Percentiles rank a stretch among this genome's conserved stretches.
These are phyloP conservation scores for Botrytis medusae DNA, from an alignment of 2,329 filamentous ascomycete genomes.

Conservation along the genomic window DNA sequence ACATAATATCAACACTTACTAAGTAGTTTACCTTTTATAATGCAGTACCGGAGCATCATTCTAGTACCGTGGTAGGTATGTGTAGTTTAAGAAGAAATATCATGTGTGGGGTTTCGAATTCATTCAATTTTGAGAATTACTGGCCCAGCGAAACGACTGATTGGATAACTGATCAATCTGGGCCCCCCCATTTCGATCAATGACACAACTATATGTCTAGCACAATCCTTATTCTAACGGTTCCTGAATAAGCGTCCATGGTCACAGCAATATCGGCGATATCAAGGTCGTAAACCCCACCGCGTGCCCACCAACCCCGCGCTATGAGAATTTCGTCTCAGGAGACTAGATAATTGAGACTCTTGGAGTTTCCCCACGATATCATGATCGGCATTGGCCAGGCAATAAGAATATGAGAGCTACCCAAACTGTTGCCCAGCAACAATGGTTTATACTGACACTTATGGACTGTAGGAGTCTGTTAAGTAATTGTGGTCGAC, in stretches of 20 bases:
- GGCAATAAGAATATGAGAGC: too few relatives aligned
- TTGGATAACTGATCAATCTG: neutral
- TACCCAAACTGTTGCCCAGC: neutral
- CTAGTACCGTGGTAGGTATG: neutral
- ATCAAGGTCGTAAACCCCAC: neutral
- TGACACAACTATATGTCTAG: neutral
- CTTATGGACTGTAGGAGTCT: too few relatives aligned
- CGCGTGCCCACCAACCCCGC: neutral
- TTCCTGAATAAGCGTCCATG: neutral
- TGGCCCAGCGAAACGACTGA: neutral
- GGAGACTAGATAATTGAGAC: neutral
- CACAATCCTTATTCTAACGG: neutral
- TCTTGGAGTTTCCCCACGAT: neutral
- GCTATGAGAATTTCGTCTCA: neutral
- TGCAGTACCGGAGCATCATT: neutral
- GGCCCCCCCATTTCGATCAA: neutral
- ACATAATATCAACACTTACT: neutral
- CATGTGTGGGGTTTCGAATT: neutral
- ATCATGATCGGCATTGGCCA: neutral
- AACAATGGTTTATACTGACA: neutral
- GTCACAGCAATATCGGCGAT: neutral
- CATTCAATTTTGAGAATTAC: neutral
- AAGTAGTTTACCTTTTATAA: neutral
- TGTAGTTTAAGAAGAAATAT: neutral
- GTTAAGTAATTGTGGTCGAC: neutral